Conservation (phyloP, 768 basidiomycete species). For the Cyathus striatus region DNA sequence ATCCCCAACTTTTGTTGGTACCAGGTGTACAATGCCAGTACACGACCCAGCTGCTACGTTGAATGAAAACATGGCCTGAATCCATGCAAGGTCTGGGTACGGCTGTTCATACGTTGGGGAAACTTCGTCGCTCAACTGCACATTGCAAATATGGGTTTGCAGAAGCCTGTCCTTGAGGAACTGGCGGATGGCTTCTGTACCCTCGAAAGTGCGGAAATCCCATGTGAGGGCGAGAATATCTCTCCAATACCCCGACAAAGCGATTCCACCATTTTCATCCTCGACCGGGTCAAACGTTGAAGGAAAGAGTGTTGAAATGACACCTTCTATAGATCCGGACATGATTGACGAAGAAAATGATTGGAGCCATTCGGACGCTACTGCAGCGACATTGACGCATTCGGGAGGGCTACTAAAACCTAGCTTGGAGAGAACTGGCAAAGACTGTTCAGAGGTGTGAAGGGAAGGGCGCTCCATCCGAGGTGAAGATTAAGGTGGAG, state of each 20-base stretch:
- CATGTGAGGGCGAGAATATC: conserved; percentile 18
- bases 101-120: not conserved
- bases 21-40: not conserved
- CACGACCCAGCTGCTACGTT: not conserved
- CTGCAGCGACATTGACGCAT: not conserved
- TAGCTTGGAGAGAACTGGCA: not conserved
- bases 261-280: not conserved
- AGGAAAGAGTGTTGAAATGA: not conserved
- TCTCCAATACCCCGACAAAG: conserved; percentile 8
- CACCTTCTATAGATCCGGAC: not conserved
- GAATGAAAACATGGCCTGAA: not conserved
- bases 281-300: not conserved
- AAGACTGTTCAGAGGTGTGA: not conserved
- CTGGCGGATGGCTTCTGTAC: conserved; percentile 7
- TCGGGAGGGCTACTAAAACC: not conserved
- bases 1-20: not conserved
- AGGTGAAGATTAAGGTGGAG: no score
- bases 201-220: conserved; percentile 19
- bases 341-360: not conserved
- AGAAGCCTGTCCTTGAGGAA: conserved; percentile 14
- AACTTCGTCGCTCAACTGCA: not conserved
- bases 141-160: not conserved
- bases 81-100: not conserved
- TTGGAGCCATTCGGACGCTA: not conserved
- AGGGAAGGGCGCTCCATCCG: no score